Conservation (phyloP, 768 basidiomycete genomes). For the Boletus tomentosulus region DNA sequence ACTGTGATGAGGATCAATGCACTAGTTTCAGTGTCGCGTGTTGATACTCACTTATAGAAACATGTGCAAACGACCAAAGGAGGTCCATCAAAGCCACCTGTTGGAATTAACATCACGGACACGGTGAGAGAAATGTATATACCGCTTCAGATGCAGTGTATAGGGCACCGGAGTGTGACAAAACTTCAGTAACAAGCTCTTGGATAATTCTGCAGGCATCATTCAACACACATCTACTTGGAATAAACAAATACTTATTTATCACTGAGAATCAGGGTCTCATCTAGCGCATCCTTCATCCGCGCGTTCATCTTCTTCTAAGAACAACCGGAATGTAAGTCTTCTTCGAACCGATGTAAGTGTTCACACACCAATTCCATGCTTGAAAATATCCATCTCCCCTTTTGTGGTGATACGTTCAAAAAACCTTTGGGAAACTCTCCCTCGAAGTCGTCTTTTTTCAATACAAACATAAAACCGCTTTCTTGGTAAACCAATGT, state of each 20-base stretch:
- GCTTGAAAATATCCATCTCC: constrained; percentile 71
- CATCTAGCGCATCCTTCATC: constrained; percentile 89
- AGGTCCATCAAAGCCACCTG: constrained; percentile 88
- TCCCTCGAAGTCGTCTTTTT: constrained; percentile 50
- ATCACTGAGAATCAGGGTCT: constrained; percentile 82
- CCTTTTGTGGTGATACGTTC: constrained; percentile 61
- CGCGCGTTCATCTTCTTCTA: constrained; percentile 86
- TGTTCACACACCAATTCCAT: constrained; percentile 65
- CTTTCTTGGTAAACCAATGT: constrained; percentile 65
- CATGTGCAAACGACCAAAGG: constrained; percentile 83
- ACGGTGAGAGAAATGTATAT: neutral
- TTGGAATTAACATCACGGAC: neutral
- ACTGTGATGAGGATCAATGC: constrained; percentile 28
- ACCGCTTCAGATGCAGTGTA: constrained; percentile 93
- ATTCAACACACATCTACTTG: neutral
- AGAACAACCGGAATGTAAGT: neutral
- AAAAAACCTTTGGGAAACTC: constrained; percentile 68
- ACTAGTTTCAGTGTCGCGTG: neutral
- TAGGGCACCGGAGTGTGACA: constrained; percentile 70
- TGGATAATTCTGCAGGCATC: constrained; percentile 61
- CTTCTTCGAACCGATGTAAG: neutral
- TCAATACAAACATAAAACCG: constrained; percentile 70
- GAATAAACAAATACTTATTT: constrained; percentile 40
- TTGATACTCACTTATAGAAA: constrained; percentile 64
- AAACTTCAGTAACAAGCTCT: constrained; percentile 66